Percentiles rank a stretch among this genome's conserved stretches.
Evolutionary conservation across 805 yeast genomes (phyloP).

Genomic region (Yamadazyma phyllophila): DNA sequence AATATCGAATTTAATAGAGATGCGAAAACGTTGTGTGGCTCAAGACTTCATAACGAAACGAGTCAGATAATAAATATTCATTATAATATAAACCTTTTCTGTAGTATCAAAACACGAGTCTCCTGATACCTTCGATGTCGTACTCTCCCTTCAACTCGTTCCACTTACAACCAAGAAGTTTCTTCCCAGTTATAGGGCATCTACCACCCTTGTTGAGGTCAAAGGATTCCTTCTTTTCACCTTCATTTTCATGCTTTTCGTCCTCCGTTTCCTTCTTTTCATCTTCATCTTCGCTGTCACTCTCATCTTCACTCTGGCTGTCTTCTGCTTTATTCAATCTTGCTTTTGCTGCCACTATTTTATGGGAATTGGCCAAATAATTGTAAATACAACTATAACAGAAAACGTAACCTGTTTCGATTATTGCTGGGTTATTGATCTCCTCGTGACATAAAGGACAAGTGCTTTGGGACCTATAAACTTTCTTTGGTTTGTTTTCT

Average conservation of each 20-base stretch:
- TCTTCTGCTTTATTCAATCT: conserved; percentile 9
- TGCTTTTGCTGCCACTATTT: conserved; percentile 23
- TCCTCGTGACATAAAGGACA: conserved; percentile 72
- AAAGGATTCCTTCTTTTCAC: background rate
- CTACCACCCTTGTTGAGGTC: conserved; percentile 56
- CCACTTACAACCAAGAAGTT: conserved; percentile 68
- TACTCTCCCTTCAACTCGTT: conserved; percentile 57
- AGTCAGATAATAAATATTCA: background rate
- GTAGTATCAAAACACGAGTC: conserved; percentile 55
- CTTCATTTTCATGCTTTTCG: conserved; percentile 11
- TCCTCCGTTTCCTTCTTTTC: conserved; percentile 3
- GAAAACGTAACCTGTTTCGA: conserved; percentile 89
- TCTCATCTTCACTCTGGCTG: conserved; percentile 14
- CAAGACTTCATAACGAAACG: background rate
- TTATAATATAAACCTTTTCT: background rate
- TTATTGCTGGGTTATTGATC: conserved; percentile 75
- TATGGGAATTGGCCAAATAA: conserved; percentile 51
- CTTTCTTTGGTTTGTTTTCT: conserved; percentile 15
- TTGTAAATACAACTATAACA: conserved; percentile 84
- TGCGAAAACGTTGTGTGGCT: conserved; percentile 1
- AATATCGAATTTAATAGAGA: background rate
- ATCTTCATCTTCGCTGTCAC: conserved; percentile 13
- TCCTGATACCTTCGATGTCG: conserved; percentile 73
- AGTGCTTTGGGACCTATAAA: conserved; percentile 27
- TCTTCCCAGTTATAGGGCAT: conserved; percentile 81